Evolutionary conservation across 352 stramenopile genomes (phyloP).

Genomic region (Phytophthora ohioensis): DNA sequence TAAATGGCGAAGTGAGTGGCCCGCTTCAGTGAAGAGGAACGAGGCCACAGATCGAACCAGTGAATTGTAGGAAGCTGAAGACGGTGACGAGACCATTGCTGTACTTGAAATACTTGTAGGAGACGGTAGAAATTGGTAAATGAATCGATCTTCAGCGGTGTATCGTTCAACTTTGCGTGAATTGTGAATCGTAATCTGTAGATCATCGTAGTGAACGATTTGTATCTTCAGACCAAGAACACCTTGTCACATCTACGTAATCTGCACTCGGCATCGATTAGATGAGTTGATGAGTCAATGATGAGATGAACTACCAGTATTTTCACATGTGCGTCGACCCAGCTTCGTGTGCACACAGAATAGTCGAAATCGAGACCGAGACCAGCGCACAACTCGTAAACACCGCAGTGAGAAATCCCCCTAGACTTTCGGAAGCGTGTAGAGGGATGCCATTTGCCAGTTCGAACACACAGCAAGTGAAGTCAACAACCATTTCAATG

Average conservation of each 20-base stretch:
- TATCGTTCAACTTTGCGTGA: no score
- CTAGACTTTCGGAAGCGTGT: background rate
- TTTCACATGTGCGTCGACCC: background rate
- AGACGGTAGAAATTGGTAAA: no score
- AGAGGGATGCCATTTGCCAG: constrained; percentile 33
- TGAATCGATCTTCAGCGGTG: no score
- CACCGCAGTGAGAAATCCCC: constrained; percentile 22
- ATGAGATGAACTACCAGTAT: background rate
- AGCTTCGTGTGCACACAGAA: constrained; percentile 2
- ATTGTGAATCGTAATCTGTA: no score
- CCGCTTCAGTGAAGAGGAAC: constrained; percentile 45
- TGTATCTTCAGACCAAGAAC: no score
- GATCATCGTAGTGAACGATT: no score
- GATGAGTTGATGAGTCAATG: background rate
- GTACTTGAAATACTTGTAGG: no score
- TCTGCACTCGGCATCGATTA: background rate
- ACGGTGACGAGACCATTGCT: constrained; percentile 19
- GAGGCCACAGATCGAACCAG: constrained; percentile 40
- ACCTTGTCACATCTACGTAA: no score
- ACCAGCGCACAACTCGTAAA: constrained; percentile 20
- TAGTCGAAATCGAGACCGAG: constrained; percentile 4
- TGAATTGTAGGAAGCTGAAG: constrained; percentile 40
- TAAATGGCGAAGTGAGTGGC: constrained; percentile 51
- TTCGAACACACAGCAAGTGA: constrained; percentile 22
- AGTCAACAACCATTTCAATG: constrained; percentile 30